Evolutionary conservation across 1,139 yeast genomes (phyloP).

Genomic region (Saccharomyces hybrid): DNA sequence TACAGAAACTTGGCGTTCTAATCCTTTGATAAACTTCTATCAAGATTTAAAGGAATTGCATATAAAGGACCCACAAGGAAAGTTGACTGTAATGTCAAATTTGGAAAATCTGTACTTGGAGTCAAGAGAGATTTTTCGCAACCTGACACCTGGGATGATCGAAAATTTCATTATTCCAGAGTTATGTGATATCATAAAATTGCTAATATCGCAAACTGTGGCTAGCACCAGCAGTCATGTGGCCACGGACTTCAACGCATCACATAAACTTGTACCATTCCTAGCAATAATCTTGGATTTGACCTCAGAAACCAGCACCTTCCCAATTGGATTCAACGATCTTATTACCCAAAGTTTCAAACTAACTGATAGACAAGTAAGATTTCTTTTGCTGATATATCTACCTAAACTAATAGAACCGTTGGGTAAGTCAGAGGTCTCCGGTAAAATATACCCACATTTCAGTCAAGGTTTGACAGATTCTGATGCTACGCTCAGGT

Average conservation of each 20-base stretch:
- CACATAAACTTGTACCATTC: slow-evolving; percentile 18
- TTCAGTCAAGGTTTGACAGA: slow-evolving; percentile 78
- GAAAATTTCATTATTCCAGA: slow-evolving; percentile 64
- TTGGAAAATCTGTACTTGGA: slow-evolving; percentile 21
- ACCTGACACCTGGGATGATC: slow-evolving; percentile 46
- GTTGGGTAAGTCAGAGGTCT: slow-evolving; percentile 54
- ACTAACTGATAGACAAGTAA: slow-evolving; percentile 65
- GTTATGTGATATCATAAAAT: slow-evolving; percentile 38
- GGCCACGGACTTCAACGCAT: slow-evolving; percentile 22
- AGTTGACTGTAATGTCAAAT: slow-evolving; percentile 19
- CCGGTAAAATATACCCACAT: slow-evolving; percentile 56
- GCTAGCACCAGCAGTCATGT: slow-evolving; percentile 5
- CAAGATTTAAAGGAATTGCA: slow-evolving; percentile 26
- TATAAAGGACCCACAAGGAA: slow-evolving; percentile 23
- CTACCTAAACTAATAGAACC: slow-evolving; percentile 48
- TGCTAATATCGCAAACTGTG: slow-evolving; percentile 15
- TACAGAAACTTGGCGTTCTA: slow-evolving; percentile 16
- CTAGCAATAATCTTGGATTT: slow-evolving; percentile 21
- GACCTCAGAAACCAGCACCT: slow-evolving; percentile 23
- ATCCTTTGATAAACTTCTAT: slow-evolving; percentile 18
- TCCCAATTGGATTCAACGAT: slow-evolving; percentile 49
- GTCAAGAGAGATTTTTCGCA: slow-evolving; percentile 11
- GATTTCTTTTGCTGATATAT: slow-evolving; percentile 60
- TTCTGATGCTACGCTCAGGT: slow-evolving; percentile 70
- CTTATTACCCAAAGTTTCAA: slow-evolving; percentile 54